phyloP scores from a whole-genome alignment of 2,329 filamentous ascomycete species.

The Ilyonectria robusta region DNA sequence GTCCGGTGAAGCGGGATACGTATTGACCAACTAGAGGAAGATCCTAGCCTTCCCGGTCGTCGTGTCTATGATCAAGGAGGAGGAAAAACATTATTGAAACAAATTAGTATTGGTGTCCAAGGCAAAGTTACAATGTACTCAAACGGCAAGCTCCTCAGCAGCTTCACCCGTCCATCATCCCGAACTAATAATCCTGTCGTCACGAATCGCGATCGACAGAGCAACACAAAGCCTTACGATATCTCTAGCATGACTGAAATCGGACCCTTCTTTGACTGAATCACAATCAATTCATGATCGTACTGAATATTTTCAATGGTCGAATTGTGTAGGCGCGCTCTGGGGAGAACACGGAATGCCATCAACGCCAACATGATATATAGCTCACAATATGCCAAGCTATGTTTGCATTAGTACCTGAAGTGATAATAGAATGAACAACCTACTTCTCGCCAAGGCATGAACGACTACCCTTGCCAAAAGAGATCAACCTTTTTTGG shows the following conservation, averaged over 20 bases:
- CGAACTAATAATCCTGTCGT: neutral
- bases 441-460: conserved; percentile 44
- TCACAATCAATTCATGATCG: conserved; percentile 40
- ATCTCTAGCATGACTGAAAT: conserved; percentile 25
- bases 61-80: too few species aligned
- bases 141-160: neutral
- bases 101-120: too few species aligned
- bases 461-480: conserved; percentile 41
- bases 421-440: fast-evolving
- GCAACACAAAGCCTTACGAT: neutral
- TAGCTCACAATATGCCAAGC: conserved; percentile 39
- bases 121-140: neutral
- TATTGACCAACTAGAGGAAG: too few species aligned
- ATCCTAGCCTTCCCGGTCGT: too few species aligned
- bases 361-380: conserved; percentile 35
- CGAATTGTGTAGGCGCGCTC: conserved; percentile 34
- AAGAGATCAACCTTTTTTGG: conserved; percentile 37
- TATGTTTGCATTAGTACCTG: conserved; percentile 9
- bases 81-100: too few species aligned
- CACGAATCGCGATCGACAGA: neutral
- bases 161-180: neutral
- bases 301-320: conserved; percentile 37
- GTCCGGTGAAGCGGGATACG: too few species aligned
- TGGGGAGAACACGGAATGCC: conserved; percentile 32
- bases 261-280: conserved; percentile 39